A percentile compares a stretch with the other conserved stretches of the same genome.
Evolutionary conservation across 257 asterid species (phyloP).

Genomic region (Solanum etuberosum): DNA sequence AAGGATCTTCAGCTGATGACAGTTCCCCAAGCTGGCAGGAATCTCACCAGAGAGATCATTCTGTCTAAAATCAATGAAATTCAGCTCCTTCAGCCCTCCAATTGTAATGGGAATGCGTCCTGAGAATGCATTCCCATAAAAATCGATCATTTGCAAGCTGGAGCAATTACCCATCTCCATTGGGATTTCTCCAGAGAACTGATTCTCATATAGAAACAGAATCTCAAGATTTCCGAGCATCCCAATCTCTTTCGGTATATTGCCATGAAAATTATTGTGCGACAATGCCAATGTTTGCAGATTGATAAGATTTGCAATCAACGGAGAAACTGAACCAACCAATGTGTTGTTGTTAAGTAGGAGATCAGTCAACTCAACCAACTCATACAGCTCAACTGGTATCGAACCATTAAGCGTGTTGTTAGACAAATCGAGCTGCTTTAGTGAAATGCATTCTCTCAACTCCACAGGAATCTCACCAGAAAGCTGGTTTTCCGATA

Average conservation of each 20-base stretch:
- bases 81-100: conserved; percentile 55
- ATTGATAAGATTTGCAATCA: conserved; percentile 47
- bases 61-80: conserved; percentile 69
- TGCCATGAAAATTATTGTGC: conserved; percentile 54
- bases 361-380: conserved; percentile 54
- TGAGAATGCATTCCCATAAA: conserved; percentile 61
- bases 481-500: conserved; percentile 46
- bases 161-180: conserved; percentile 71
- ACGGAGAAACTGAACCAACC: conserved; percentile 54
- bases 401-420: conserved; percentile 57
- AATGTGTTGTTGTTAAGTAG: conserved; percentile 69
- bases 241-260: conserved; percentile 63
- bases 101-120: conserved; percentile 59
- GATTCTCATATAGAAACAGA: conserved; percentile 66
- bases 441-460: conserved; percentile 35
- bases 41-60: conserved; percentile 72
- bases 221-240: conserved; percentile 58
- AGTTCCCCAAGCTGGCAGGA: conserved; percentile 66
- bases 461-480: conserved; percentile 56
- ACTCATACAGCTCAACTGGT: conserved; percentile 57
- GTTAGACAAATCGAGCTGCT: conserved; percentile 76
- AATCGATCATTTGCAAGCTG: conserved; percentile 63
- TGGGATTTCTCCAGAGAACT: conserved; percentile 67
- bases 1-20: conserved; percentile 43
- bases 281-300: conserved; percentile 55